These are phyloP conservation scores for Stylonectria norvegica DNA, from an alignment of 2,329 filamentous ascomycete species.

Conservation along the genomic window DNA sequence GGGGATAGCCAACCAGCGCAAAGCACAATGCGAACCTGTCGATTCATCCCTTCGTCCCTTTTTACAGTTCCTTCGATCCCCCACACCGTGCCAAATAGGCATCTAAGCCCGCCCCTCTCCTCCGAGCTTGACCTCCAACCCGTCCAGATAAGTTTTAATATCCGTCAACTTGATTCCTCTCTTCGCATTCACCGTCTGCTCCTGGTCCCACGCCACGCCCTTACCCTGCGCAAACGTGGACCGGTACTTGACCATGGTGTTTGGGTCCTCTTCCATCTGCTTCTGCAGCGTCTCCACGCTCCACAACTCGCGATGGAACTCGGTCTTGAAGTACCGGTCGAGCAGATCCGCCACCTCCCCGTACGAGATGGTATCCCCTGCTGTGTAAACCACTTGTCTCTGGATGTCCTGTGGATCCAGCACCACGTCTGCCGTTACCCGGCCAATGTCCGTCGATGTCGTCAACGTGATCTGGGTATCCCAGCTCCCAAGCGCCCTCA, in stretches of 20 bases:
- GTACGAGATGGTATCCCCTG: conserved; percentile 62
- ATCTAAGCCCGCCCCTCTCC: background rate
- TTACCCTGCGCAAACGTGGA: conserved; percentile 56
- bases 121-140: conserved; percentile 15
- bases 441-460: conserved; percentile 60
- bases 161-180: conserved; percentile 44
- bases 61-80: background rate
- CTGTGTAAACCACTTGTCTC: conserved; percentile 53
- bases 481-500: conserved; percentile 59
- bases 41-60: background rate
- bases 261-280: conserved; percentile 46
- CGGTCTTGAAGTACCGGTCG: conserved; percentile 36
- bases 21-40: background rate
- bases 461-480: conserved; percentile 61
- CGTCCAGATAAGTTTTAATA: conserved; percentile 38
- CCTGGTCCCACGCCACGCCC: conserved; percentile 57
- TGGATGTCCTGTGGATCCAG: conserved; percentile 35
- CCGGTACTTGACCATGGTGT: conserved; percentile 56
- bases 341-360: conserved; percentile 50
- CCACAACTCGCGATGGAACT: conserved; percentile 51
- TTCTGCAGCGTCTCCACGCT: conserved; percentile 40
- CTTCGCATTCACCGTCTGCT: conserved; percentile 50
- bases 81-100: no score
- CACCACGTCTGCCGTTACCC: conserved; percentile 54
- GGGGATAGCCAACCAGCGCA: background rate